A percentile compares a stretch with the other conserved stretches of the same genome.
phyloP scores from a whole-genome alignment of 257 asterid species.

The Solanum pimpinellifolium region DNA sequence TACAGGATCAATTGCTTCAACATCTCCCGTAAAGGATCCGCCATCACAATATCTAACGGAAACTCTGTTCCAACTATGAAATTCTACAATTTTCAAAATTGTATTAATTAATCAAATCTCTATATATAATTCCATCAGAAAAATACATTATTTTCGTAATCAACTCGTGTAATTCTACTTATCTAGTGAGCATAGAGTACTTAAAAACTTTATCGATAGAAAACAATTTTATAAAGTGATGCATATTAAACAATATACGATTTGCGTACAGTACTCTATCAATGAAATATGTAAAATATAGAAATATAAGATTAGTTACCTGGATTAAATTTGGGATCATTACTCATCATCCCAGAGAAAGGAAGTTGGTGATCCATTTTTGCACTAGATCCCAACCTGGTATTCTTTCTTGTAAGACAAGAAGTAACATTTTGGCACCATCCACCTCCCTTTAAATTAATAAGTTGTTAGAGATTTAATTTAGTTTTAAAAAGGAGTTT shows the following conservation, averaged over 20 bases:
- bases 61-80: constrained; percentile 89
- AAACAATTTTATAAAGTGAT: too few relatives aligned
- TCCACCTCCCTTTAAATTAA: constrained; percentile 2
- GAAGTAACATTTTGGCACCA: neutral
- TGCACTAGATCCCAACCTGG: neutral
- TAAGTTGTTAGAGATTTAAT: neutral
- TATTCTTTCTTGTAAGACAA: neutral
- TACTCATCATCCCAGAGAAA: neutral
- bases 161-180: neutral
- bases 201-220: constrained; percentile 3
- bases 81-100: constrained; percentile 25
- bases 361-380: neutral
- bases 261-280: neutral
- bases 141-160: neutral
- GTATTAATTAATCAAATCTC: neutral
- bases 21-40: constrained; percentile 85
- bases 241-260: too few relatives aligned
- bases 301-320: neutral
- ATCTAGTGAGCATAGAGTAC: neutral
- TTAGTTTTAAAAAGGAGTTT: too few relatives aligned
- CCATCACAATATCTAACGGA: constrained; percentile 90
- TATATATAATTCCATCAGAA: neutral
- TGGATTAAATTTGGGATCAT: neutral
- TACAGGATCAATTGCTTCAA: constrained; percentile 21
- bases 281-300: neutral